These are phyloP conservation scores for Urochloa ruziziensis DNA, from an alignment of 176 grass and related monocot species.

Conservation along the genomic window DNA sequence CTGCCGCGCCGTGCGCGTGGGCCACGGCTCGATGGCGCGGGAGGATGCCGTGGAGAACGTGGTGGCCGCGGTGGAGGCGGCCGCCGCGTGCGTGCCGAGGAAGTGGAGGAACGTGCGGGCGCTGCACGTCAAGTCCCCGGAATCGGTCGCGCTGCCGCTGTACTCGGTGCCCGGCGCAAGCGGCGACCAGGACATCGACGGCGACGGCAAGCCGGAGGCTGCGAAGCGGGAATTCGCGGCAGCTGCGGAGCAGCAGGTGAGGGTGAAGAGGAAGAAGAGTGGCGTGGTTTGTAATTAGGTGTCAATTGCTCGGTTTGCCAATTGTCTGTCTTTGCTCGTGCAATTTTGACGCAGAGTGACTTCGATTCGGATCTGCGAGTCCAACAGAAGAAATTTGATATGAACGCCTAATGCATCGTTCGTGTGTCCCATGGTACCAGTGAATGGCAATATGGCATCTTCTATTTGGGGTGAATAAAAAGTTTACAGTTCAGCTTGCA, in stretches of 20 bases:
- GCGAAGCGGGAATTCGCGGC: not conserved
- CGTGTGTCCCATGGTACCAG: not conserved
- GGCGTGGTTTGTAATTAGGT: not conserved
- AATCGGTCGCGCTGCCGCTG: slow-evolving; percentile 56
- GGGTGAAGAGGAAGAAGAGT: slow-evolving; percentile 24
- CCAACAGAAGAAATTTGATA: not conserved
- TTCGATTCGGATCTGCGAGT: not conserved
- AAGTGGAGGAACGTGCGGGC: slow-evolving; percentile 68
- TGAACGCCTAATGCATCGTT: not conserved
- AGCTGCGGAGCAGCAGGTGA: slow-evolving; percentile 6
- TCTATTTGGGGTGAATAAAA: not conserved
- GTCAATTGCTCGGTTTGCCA: not conserved
- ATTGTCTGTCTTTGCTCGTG: not conserved
- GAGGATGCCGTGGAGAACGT: slow-evolving; percentile 47
- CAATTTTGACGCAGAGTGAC: not conserved
- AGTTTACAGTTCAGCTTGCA: too few relatives aligned
- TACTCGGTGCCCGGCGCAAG: slow-evolving; percentile 13
- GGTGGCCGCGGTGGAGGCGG: slow-evolving; percentile 49
- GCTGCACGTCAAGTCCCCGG: slow-evolving; percentile 54
- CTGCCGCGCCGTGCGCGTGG: slow-evolving; percentile 56
- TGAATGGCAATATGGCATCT: not conserved
- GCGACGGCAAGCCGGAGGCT: not conserved
- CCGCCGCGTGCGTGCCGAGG: slow-evolving; percentile 48
- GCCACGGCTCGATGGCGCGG: slow-evolving; percentile 28
- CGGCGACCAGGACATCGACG: not conserved